These are phyloP conservation scores for Wilcoxina mikolae DNA, from an alignment of 495 filamentous ascomycete species.

Conservation along the genomic window DNA sequence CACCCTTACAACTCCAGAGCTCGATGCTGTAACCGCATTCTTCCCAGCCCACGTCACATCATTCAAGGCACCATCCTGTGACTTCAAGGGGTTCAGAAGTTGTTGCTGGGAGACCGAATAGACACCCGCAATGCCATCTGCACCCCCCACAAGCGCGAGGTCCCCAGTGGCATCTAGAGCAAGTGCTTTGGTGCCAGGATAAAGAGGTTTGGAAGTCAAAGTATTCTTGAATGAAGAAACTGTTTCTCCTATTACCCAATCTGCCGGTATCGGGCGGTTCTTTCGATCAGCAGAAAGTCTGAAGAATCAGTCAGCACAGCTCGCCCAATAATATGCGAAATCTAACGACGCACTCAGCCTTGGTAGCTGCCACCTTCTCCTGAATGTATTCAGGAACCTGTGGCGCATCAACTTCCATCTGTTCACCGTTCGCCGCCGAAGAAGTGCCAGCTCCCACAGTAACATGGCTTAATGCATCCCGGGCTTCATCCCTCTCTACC, in stretches of 20 bases:
- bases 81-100: slow-evolving; percentile 50
- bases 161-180: slow-evolving; percentile 51
- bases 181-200: slow-evolving; percentile 48
- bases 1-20: slow-evolving; percentile 62
- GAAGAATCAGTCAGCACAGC: slow-evolving; percentile 9
- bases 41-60: slow-evolving; percentile 63
- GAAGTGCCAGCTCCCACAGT: slow-evolving; percentile 47
- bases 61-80: slow-evolving; percentile 53
- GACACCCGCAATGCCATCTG: slow-evolving; percentile 59
- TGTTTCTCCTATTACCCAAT: slow-evolving; percentile 64
- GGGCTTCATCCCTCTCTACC: slow-evolving; percentile 78
- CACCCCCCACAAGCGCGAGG: slow-evolving; percentile 63
- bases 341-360: slow-evolving; percentile 33
- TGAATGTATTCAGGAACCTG: slow-evolving; percentile 56
- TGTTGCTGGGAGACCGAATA: slow-evolving; percentile 62
- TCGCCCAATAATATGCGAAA: background rate
- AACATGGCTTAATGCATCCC: slow-evolving; percentile 79
- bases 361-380: slow-evolving; percentile 40
- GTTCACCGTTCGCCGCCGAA: slow-evolving; percentile 46
- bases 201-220: slow-evolving; percentile 46
- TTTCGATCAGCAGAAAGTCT: slow-evolving; percentile 73
- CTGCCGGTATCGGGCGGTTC: slow-evolving; percentile 72
- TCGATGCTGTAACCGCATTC: slow-evolving; percentile 54
- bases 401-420: slow-evolving; percentile 72
- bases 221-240: slow-evolving; percentile 52